Evolutionary conservation across 208 protist genomes (phyloP).

Genomic region (Polymyxa betae): DNA sequence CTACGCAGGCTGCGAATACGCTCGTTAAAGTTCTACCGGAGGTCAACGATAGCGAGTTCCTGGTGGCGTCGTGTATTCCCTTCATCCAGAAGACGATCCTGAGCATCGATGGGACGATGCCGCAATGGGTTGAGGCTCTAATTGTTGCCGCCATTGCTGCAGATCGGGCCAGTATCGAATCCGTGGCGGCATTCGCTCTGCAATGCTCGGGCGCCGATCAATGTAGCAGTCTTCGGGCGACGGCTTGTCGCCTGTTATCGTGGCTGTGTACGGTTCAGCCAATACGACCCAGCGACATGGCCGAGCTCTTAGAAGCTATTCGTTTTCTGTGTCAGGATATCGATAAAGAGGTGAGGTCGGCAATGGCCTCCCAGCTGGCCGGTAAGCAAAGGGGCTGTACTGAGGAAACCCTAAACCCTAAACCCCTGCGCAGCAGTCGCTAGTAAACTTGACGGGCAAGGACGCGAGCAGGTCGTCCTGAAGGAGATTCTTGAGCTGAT

Average conservation of each 20-base stretch:
- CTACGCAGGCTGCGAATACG: background rate
- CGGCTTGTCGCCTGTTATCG: background rate
- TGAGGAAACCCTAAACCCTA: background rate
- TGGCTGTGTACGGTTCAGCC: background rate
- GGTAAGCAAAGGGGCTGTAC: background rate
- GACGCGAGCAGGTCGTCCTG: background rate
- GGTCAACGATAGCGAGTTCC: background rate
- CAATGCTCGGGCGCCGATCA: background rate
- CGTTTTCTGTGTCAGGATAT: constrained; percentile 25
- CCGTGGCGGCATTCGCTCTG: background rate
- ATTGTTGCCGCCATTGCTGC: background rate
- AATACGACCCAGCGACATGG: background rate
- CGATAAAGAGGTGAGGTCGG: background rate
- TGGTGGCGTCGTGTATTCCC: background rate
- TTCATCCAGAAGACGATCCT: constrained; percentile 29
- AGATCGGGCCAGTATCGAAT: background rate
- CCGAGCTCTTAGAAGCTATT: background rate
- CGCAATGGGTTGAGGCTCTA: constrained; percentile 6
- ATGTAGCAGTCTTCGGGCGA: background rate
- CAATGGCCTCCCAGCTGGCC: background rate
- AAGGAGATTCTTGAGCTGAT: background rate
- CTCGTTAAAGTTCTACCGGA: background rate
- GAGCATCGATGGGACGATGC: background rate
- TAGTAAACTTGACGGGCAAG: background rate
- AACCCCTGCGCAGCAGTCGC: background rate